phyloP scores from a whole-genome alignment of 2,329 filamentous ascomycete species.

The Fusarium palustre region DNA sequence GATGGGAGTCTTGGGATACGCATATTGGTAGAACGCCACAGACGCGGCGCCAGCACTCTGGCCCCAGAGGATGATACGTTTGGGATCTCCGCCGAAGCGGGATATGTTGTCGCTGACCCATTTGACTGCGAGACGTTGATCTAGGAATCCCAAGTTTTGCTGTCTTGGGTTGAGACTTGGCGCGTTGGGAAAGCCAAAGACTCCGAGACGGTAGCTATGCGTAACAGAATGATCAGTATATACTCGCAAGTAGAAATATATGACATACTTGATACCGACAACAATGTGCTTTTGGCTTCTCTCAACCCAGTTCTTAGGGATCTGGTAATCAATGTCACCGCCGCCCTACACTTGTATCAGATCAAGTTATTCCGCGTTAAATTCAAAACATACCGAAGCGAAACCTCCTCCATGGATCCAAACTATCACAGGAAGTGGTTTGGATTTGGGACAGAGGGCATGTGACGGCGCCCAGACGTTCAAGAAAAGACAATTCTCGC shows the following conservation, averaged over 20 bases:
- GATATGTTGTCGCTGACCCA: conserved; percentile 13
- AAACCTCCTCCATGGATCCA: conserved; percentile 18
- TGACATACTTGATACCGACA: conserved; percentile 13
- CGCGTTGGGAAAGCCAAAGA: conserved; percentile 14
- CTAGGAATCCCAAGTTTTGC: conserved; percentile 7
- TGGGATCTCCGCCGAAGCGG: not conserved
- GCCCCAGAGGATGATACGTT: conserved; percentile 7
- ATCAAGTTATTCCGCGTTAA: not conserved
- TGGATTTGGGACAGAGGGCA: not conserved
- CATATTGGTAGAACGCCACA: conserved; percentile 16
- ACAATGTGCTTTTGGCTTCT: conserved; percentile 20
- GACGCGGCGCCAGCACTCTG: conserved; percentile 13
- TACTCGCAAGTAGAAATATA: not conserved
- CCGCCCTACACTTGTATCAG: conserved; percentile 2
- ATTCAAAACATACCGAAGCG: not conserved
- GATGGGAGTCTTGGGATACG: conserved; percentile 6
- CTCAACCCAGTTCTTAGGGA: not conserved
- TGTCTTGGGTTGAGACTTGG: not conserved
- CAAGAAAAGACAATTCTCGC: conserved; percentile 7
- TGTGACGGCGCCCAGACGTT: conserved; percentile 3
- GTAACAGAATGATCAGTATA: not conserved
- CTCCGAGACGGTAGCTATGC: not conserved
- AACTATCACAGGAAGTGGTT: not conserved
- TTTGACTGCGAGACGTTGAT: conserved; percentile 13
- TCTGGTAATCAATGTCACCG: conserved; percentile 9